Base-by-base conservation (phyloP, 129 eudicot species). In the Centaurea solstitialis region DNA sequence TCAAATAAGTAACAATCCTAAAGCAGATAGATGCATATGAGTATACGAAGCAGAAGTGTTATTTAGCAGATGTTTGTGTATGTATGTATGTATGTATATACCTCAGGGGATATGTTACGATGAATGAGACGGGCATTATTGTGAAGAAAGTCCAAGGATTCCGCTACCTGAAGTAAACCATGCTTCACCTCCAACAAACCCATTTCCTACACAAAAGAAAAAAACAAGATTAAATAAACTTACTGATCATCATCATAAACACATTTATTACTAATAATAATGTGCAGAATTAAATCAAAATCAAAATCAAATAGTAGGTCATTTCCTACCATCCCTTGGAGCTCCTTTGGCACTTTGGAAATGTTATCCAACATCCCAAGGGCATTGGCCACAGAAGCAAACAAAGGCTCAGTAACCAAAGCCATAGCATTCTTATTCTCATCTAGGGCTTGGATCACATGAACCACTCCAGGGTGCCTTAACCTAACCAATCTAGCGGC, bases 351-450 rank as follows among this genome's bases (percentile, higher is more conserved):
- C 79, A 95, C 90, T 57, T 90, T 91, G 12, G 80, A 53, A 78
- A 95, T 74, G 70, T 92, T 89, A 41, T 90, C 93, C 85, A 92
- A 65, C 73, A 82, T 85, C 20, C 99, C 99, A 80, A 92, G 76
- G 0, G 94, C 98, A 84, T 95, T 95, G 1, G 99, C 97, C 15
- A 85, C 97, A 0, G 97, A 90, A 3, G 99, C 97, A 82, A 95
- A 92, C 66, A 95, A 71, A 21, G 99, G 99, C 71, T 95, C 99
- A 3, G 99, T 95, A n/a, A 95, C 99, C 97, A 95, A 87, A 0
- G 99, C 99, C 99, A 95, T 92, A 1, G 94, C 92, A 85, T 87
- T 95, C 72, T 95, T 95, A 57, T 89, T 93, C 97, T 95, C 99
- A 73, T 95, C 99, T 71, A 92, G 68, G 20, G 87, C 99, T 68